Base-by-base conservation (phyloP, 2,329 filamentous ascomycete species). In the Aspergillus tamarii region DNA sequence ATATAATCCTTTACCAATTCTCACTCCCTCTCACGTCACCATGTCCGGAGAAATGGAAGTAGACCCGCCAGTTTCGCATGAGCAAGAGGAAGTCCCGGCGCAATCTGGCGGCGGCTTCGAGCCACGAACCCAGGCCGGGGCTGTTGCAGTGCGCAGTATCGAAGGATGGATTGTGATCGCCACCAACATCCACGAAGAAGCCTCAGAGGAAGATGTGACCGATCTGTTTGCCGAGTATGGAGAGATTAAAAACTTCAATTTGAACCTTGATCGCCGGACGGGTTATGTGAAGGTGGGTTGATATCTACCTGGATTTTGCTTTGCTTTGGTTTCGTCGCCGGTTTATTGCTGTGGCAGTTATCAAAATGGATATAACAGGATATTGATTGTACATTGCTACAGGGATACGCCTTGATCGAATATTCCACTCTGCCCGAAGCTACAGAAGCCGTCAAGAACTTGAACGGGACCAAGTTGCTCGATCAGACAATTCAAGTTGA, bases 101-200 rank as follows among this genome's bases (percentile, higher is more conserved):
- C 70, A 77, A 63, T 70, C 72, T 26, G 70, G 70, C 61, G 73
- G 68, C 59, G 64, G 72, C 50, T 71, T 72, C 63, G 82, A 83
- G 67, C 75, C 79, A 57, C 80, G 77, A 68, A 83, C 82, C 54
- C 70, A 78, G 34, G 70, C 78, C 23, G 79, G 78, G 63, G 80
- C 82, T 30, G 81, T 83, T 78, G 87, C 87, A 10, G 88, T 90
- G 53, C 87, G 88, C 74, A 88, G 85, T 70, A 89, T 90, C 70
- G 88, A 90, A 74, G 88, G 88, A 67, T 90, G 88, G 88, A 89
- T 90, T 74, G 82, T 90, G 65, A 84, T 89, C n/a, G 87, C 84
- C 60, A 88, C 87, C n/a, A 89, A 90, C 68, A 86, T 90, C 41
- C 87, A 90, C 69, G 88, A 89, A 73, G 88, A 90, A 73, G 86